These are phyloP conservation scores for Persicaria tinctoria DNA, from an alignment of 148 eudicot species.

Conservation along the genomic window DNA sequence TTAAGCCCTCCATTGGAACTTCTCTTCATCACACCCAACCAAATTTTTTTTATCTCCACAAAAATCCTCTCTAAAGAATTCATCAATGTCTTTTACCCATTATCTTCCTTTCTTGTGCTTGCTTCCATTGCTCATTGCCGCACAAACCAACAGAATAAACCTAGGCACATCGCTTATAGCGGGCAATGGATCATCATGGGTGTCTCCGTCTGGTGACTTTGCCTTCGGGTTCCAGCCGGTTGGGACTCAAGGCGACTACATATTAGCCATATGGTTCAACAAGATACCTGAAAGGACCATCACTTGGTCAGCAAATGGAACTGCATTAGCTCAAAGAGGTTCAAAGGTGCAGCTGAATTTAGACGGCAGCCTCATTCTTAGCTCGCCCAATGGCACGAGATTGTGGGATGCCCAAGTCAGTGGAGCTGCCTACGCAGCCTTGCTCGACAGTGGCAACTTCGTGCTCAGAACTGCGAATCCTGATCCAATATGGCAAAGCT, in stretches of 20 bases:
- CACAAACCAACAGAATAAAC: not conserved
- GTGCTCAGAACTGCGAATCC: not conserved
- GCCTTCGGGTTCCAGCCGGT: constrained; percentile 13
- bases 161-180: not conserved
- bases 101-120: not conserved
- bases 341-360: constrained; percentile 9
- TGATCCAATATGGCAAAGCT: constrained; percentile 15
- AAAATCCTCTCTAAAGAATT: not conserved
- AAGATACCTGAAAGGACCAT: constrained; percentile 20
- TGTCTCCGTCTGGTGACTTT: constrained; percentile 17
- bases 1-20: not conserved
- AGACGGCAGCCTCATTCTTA: constrained; percentile 17
- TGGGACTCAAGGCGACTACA: not conserved
- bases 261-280: constrained; percentile 25
- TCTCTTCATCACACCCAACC: not conserved
- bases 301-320: constrained; percentile 22
- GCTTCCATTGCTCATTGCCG: not conserved
- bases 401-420: constrained; percentile 14
- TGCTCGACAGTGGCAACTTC: constrained; percentile 14
- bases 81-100: not conserved
- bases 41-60: not conserved
- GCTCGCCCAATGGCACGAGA: constrained; percentile 3
- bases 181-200: not conserved
- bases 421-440: constrained; percentile 2
- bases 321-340: constrained; percentile 10